phyloP scores from a whole-genome alignment of 192 early-diverging fungal species.

The Allomyces macrogynus region DNA sequence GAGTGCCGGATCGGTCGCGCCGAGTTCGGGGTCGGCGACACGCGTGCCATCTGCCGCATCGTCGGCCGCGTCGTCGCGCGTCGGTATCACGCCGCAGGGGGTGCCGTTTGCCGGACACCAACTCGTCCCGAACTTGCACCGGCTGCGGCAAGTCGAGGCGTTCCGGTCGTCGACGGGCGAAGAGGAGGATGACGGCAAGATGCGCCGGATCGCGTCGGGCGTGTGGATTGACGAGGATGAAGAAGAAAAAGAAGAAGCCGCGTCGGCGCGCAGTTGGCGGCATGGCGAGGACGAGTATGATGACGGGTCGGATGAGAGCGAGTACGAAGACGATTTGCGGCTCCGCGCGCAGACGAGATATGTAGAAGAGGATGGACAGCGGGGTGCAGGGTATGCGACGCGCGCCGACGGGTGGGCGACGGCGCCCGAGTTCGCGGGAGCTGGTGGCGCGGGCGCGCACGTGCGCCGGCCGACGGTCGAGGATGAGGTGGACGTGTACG shows the following conservation, averaged over 20 bases:
- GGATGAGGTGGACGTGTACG: background rate
- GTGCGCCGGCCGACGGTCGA: background rate
- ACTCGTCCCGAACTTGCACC: background rate
- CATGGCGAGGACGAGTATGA: background rate
- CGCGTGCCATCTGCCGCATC: background rate
- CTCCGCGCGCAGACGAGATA: background rate
- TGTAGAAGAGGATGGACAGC: background rate
- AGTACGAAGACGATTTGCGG: background rate
- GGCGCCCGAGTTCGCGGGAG: background rate
- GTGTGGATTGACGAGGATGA: no score
- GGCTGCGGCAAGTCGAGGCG: background rate
- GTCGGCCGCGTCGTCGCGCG: background rate
- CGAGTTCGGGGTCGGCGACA: background rate
- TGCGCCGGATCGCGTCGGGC: no score
- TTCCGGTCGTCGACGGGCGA: background rate
- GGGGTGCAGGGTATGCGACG: no score
- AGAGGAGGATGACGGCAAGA: background rate
- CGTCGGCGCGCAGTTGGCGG: no score
- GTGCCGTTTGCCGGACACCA: background rate
- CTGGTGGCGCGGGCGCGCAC: background rate
- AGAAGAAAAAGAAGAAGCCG: no score
- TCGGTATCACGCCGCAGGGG: background rate
- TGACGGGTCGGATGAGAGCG: background rate
- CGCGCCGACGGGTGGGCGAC: background rate
- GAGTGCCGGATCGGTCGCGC: background rate